Percentiles rank a stretch among this genome's conserved stretches.
phyloP scores from a whole-genome alignment of 495 filamentous ascomycete genomes.

The Penicillium pulvis region DNA sequence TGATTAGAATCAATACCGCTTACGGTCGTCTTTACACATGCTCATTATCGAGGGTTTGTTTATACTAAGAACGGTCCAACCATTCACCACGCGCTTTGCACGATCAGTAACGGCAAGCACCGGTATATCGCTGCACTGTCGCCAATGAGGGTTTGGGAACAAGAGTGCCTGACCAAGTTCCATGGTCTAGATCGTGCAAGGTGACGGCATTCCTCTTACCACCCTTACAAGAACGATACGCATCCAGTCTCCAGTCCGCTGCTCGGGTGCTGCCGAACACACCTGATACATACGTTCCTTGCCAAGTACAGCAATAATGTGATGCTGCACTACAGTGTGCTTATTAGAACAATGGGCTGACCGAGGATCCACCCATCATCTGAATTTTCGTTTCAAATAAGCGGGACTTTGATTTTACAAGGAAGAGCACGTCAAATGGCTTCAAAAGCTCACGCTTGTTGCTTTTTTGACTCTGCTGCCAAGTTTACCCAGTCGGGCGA shows the following conservation, averaged over 20 bases:
- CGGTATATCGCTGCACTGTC: neutral
- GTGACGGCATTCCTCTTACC: neutral
- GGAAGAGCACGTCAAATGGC: neutral
- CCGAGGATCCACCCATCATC: neutral
- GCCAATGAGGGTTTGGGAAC: neutral
- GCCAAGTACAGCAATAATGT: neutral
- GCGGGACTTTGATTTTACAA: neutral
- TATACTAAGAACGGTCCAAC: neutral
- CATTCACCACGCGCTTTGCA: neutral
- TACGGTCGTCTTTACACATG: neutral
- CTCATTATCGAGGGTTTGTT: neutral
- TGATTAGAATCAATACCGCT: neutral
- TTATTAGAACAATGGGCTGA: too few species aligned
- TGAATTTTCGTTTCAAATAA: neutral
- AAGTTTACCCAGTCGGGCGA: neutral
- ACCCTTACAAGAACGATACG: neutral
- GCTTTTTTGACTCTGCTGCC: neutral
- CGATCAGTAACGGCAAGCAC: neutral
- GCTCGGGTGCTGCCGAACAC: neutral
- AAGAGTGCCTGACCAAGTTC: neutral
- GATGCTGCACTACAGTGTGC: neutral
- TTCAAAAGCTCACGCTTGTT: neutral
- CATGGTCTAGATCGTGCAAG: neutral
- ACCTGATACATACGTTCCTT: neutral
- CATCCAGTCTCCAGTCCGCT: too few species aligned